phyloP scores from a whole-genome alignment of 2,329 filamentous ascomycete genomes.

The Fusarium sterilihyphosum region DNA sequence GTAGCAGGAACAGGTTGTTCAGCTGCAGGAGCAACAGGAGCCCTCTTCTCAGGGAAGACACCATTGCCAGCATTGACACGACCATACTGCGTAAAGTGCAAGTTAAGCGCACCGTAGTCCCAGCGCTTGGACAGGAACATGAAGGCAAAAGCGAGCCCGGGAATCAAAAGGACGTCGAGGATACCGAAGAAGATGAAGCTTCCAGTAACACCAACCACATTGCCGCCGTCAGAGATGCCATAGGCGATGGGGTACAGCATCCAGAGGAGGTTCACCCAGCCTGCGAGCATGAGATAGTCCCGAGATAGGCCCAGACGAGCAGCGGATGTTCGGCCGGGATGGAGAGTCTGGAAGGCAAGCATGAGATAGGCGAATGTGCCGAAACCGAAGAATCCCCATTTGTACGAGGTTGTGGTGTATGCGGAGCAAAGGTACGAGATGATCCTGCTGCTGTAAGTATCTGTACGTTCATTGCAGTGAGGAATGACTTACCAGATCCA shows the following conservation, averaged over 20 bases:
- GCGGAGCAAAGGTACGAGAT: slow-evolving; percentile 60
- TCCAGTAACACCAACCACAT: slow-evolving; percentile 25
- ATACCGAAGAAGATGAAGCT: slow-evolving; percentile 57
- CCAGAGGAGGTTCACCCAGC: slow-evolving; percentile 63
- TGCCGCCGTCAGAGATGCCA: slow-evolving; percentile 31
- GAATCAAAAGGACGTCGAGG: slow-evolving; percentile 60
- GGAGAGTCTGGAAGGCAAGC: slow-evolving; percentile 56
- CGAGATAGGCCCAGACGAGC: slow-evolving; percentile 53
- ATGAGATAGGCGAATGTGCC: slow-evolving; percentile 59
- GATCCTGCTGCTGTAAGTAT: slow-evolving; percentile 42
- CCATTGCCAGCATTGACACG: slow-evolving; percentile 55
- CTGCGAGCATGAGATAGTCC: slow-evolving; percentile 58
- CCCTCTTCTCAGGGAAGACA: slow-evolving; percentile 59
- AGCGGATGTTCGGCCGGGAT: slow-evolving; percentile 51
- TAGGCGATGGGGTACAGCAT: slow-evolving; percentile 65
- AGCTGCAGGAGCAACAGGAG: slow-evolving; percentile 16
- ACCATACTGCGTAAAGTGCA: slow-evolving; percentile 66
- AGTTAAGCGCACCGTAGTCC: slow-evolving; percentile 62
- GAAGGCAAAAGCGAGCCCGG: slow-evolving; percentile 55
- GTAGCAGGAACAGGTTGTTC: slow-evolving; percentile 10
- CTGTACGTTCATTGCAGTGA: neutral
- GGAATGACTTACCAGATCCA: slow-evolving; percentile 56
- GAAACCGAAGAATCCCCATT: slow-evolving; percentile 67
- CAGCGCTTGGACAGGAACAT: slow-evolving; percentile 57
- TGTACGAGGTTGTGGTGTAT: slow-evolving; percentile 60